Evolutionary conservation across 257 asterid species (phyloP).

Genomic region (Gynochthodes officinalis): DNA sequence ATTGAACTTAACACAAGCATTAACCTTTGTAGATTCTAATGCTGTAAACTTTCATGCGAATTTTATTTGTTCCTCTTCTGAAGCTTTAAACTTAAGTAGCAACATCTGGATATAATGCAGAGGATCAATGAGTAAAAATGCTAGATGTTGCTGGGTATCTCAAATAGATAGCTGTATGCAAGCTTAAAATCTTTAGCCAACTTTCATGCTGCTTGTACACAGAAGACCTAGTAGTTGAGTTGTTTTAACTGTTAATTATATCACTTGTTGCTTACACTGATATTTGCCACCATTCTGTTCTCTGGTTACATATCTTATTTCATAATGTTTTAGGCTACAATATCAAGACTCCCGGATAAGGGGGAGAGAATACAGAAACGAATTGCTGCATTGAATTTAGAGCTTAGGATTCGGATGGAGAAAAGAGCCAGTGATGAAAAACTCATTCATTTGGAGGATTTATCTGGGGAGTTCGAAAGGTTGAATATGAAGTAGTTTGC

Average conservation of each 20-base stretch:
- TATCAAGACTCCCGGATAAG: conserved; percentile 65
- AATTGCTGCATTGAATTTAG: conserved; percentile 45
- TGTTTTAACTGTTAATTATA: background rate
- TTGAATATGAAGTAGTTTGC: conserved; percentile 13
- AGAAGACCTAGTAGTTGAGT: background rate
- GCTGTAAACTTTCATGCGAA: background rate
- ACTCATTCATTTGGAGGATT: conserved; percentile 33
- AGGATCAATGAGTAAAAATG: background rate
- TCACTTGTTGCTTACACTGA: background rate
- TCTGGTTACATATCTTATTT: conserved; percentile 1
- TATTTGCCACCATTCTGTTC: background rate
- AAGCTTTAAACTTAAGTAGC: no score
- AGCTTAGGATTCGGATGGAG: conserved; percentile 40
- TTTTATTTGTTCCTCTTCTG: background rate
- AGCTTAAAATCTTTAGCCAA: background rate
- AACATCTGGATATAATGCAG: no score
- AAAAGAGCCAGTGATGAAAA: conserved; percentile 28
- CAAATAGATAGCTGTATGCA: background rate
- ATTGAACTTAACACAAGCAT: no score
- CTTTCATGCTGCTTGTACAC: background rate
- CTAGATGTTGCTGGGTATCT: background rate
- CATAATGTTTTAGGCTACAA: conserved; percentile 35
- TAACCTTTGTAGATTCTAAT: background rate
- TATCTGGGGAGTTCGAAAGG: conserved; percentile 24
- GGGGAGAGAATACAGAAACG: conserved; percentile 65